Conservation (phyloP, 495 filamentous ascomycete species). For the Xylona heveae region DNA sequence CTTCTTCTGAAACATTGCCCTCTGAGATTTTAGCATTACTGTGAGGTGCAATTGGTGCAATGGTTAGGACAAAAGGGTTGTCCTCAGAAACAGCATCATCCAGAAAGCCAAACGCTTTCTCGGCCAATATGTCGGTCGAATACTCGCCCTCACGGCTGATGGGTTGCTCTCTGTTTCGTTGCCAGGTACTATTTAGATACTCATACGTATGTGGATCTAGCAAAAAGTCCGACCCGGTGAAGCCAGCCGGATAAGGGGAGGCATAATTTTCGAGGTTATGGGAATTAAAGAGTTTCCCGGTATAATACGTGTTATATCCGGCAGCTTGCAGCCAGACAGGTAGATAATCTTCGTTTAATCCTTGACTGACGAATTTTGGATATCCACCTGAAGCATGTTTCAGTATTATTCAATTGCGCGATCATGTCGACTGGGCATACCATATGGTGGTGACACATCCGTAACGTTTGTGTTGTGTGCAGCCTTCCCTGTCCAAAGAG, state of each 20-base stretch:
- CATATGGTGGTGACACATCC: conserved; percentile 39
- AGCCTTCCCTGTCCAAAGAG: conserved; percentile 39
- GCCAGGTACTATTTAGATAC: conserved; percentile 44
- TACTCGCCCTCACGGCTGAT: conserved; percentile 34
- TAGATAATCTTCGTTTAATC: conserved; percentile 43
- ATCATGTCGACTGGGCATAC: conserved; percentile 13
- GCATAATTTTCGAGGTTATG: conserved; percentile 37
- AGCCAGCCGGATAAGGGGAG: conserved; percentile 32
- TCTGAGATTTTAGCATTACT: conserved; percentile 28
- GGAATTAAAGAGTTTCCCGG: conserved; percentile 50
- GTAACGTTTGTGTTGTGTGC: conserved; percentile 63
- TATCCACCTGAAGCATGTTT: conserved; percentile 30
- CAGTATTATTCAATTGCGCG: not conserved
- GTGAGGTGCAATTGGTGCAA: conserved; percentile 48
- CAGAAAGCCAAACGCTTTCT: conserved; percentile 41
- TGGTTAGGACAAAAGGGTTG: conserved; percentile 43
- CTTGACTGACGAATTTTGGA: conserved; percentile 43
- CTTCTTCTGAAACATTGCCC: conserved; percentile 9
- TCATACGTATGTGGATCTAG: conserved; percentile 53
- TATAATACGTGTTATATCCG: conserved; percentile 56
- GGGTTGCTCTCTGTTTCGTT: conserved; percentile 37
- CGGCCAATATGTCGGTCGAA: conserved; percentile 36
- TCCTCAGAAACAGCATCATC: conserved; percentile 30
- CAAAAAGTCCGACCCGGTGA: conserved; percentile 40
- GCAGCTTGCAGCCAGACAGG: conserved; percentile 48